Evolutionary conservation across 2,329 filamentous ascomycete species (phyloP), one percentile per base, ranked within the genome.

Genomic region (Neurospora sp.): DNA sequence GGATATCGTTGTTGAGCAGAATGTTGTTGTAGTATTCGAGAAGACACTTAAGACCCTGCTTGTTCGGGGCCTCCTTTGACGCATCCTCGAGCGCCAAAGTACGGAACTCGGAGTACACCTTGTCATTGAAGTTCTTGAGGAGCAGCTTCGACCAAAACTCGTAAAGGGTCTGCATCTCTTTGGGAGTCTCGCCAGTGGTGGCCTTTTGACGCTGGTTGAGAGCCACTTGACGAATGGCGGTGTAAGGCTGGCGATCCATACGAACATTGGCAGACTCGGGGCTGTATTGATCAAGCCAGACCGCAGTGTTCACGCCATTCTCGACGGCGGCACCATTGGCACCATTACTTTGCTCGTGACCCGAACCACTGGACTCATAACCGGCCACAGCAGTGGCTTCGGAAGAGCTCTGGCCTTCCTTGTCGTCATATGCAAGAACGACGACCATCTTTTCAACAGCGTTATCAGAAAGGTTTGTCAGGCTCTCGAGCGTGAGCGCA

Each of bases 61-160:
- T 81, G 71, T 83, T 75, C 81, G 77, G 72, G 80, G 75, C 82
- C 12, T 72, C 82, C 72, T 84, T 79, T 70, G 80, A 78, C 69
- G 85, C 82, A 79, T 93, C 91, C 77, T 89, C 87, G 72, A 89
- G 81, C 69, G 91, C 91, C 77, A 86, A 84, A 75, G 83, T 82
- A 73, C 88, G 87, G 81, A 93, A 93, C 78, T 93, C 91, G 77
- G 87, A 83, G 81, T 93, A 93, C 87, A 94, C 91, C 77, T 83
- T 83, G 70, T 85, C 83, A 79, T 93, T 91, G 85, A 93, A 93
- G 80, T 91, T 89, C 75, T 87, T 85, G 72, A 88, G 85, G 73
- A 93, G 83, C 77, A 91, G 92, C 78, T 90, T 87, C 23, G 88
- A 88, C 90, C 91, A 93, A 81, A 92, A 92, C 73, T 88, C 85